Percentiles rank a stretch among this genome's conserved stretches.
These are phyloP conservation scores for Talaromyces adpressus DNA, from an alignment of 495 filamentous ascomycete species.

Conservation along the genomic window DNA sequence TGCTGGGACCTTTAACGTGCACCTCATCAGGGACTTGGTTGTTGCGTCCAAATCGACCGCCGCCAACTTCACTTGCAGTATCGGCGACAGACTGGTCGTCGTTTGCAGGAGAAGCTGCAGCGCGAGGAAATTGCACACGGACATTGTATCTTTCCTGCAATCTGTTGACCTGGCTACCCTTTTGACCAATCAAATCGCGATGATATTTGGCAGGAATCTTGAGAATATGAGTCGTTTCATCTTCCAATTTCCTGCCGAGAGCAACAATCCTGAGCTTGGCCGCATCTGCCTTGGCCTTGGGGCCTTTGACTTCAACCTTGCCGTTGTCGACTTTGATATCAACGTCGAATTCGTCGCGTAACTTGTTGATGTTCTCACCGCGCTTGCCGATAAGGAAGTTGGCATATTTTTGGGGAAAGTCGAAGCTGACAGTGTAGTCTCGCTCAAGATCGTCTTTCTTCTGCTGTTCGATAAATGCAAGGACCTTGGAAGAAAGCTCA, in stretches of 20 bases:
- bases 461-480: conserved; percentile 73
- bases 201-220: conserved; percentile 89
- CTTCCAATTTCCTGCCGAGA: conserved; percentile 71
- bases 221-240: conserved; percentile 76
- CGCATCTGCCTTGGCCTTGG: conserved; percentile 72
- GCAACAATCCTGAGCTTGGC: conserved; percentile 69
- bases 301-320: conserved; percentile 66
- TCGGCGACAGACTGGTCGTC: conserved; percentile 68
- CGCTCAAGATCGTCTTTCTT: conserved; percentile 84
- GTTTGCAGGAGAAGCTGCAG: conserved; percentile 35
- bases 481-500: conserved; percentile 59
- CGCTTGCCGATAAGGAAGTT: conserved; percentile 88
- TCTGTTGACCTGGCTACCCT: conserved; percentile 58
- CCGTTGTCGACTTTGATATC: conserved; percentile 82
- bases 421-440: conserved; percentile 74
- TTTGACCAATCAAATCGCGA: conserved; percentile 62
- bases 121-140: conserved; percentile 87
- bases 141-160: conserved; percentile 83
- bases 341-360: conserved; percentile 95
- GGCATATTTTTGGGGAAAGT: conserved; percentile 90
- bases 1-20: conserved; percentile 79
- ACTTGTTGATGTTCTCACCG: conserved; percentile 88
- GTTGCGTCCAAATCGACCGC: conserved; percentile 47
- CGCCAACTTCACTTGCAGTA: conserved; percentile 61
- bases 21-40: conserved; percentile 87